A percentile compares a stretch with the other conserved stretches of the same genome.
Evolutionary conservation across 495 filamentous ascomycete species (phyloP).

Genomic region (Stereocaulon alpinum): DNA sequence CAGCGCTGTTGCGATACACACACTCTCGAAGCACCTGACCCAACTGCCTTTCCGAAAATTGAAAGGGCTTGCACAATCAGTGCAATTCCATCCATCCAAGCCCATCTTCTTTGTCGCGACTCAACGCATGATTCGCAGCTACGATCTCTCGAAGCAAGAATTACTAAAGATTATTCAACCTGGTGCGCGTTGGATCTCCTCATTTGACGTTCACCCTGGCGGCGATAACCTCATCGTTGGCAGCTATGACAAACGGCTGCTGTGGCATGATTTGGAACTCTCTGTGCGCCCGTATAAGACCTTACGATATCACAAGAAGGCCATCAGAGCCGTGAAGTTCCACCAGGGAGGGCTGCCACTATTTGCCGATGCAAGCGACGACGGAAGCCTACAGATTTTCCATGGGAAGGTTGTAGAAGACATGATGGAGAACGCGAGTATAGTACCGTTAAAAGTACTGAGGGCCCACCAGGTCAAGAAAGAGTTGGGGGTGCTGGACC

Average conservation of each 20-base stretch:
- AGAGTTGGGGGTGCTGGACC: conserved; percentile 80
- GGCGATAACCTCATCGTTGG: conserved; percentile 91
- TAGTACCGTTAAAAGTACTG: conserved; percentile 91
- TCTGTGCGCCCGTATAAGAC: conserved; percentile 88
- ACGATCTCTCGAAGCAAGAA: conserved; percentile 81
- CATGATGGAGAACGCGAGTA: conserved; percentile 87
- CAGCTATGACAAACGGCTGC: conserved; percentile 82
- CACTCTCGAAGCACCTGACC: conserved; percentile 83
- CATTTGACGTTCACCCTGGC: conserved; percentile 82
- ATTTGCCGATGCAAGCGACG: conserved; percentile 88
- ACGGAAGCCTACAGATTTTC: conserved; percentile 89
- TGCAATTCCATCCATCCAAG: conserved; percentile 85
- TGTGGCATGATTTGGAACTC: conserved; percentile 96
- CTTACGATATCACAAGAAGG: conserved; percentile 83
- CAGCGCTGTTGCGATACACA: conserved; percentile 89
- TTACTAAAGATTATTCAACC: conserved; percentile 86
- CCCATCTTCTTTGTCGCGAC: conserved; percentile 95
- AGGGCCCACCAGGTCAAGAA: conserved; percentile 69
- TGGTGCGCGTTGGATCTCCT: conserved; percentile 89
- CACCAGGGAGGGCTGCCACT: conserved; percentile 76
- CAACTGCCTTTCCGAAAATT: conserved; percentile 83
- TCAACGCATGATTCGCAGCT: conserved; percentile 79
- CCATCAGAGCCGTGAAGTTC: conserved; percentile 77
- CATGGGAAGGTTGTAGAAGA: conserved; percentile 91
- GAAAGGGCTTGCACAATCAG: conserved; percentile 76